Conservation (phyloP, 345 rosid species). For the Anacardium occidentale region DNA sequence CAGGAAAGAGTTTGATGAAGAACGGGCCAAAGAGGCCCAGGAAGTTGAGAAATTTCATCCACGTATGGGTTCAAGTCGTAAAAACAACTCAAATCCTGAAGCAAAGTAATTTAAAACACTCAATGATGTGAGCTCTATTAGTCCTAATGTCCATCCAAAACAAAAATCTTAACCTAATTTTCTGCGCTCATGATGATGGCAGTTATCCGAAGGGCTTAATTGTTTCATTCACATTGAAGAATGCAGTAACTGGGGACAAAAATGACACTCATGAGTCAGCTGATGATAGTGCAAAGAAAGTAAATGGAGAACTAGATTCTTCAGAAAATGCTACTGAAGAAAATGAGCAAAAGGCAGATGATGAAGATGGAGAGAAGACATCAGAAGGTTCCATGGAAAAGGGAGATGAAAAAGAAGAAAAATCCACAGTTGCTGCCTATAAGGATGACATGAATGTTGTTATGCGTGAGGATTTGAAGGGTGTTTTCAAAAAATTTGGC, state of each 20-base stretch:
- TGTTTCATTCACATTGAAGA: slow-evolving; percentile 75
- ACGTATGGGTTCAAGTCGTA: slow-evolving; percentile 37
- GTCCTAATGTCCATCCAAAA: not conserved
- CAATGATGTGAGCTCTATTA: not conserved
- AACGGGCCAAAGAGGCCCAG: slow-evolving; percentile 50
- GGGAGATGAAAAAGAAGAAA: slow-evolving; percentile 44
- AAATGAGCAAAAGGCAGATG: slow-evolving; percentile 22
- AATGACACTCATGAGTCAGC: slow-evolving; percentile 35
- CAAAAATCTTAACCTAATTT: slow-evolving; percentile 13
- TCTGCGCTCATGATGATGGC: slow-evolving; percentile 20
- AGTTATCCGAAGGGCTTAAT: slow-evolving; percentile 90
- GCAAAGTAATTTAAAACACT: slow-evolving; percentile 40
- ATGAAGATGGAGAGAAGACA: slow-evolving; percentile 39
- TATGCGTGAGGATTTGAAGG: slow-evolving; percentile 88
- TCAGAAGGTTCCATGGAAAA: slow-evolving; percentile 41
- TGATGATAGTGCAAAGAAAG: slow-evolving; percentile 27
- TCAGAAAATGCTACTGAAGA: slow-evolving; percentile 25
- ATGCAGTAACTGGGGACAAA: slow-evolving; percentile 38
- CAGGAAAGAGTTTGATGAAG: slow-evolving; percentile 89
- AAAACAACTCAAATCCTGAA: slow-evolving; percentile 47
- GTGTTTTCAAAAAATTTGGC: slow-evolving; percentile 64
- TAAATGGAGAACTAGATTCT: slow-evolving; percentile 32
- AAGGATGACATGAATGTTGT: slow-evolving; percentile 67
- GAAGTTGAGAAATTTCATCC: slow-evolving; percentile 43
- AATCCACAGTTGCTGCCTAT: slow-evolving; percentile 42